Conservation (phyloP, 108 stramenopile species). For the Cyclostephanos invisitatus region DNA sequence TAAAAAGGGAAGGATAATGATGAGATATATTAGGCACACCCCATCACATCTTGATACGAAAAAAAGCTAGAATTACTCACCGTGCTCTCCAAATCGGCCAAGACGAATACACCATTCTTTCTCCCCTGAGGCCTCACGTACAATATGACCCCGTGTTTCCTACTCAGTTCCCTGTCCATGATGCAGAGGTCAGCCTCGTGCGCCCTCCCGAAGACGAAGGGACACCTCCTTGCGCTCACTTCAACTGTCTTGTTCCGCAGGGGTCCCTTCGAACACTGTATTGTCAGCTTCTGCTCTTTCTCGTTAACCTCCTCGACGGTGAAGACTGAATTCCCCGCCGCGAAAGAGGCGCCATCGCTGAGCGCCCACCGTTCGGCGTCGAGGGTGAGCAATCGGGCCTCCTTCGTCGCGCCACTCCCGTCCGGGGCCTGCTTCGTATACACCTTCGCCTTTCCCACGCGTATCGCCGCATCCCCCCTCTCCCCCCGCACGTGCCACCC, state of each 20-base stretch:
- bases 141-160: conserved; percentile 84
- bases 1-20: background rate
- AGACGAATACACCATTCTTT: conserved; percentile 66
- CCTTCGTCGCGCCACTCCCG: conserved; percentile 52
- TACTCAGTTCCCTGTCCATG: conserved; percentile 88
- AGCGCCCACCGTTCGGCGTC: conserved; percentile 89
- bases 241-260: conserved; percentile 87
- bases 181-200: conserved; percentile 91
- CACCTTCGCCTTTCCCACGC: conserved; percentile 87
- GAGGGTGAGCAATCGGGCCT: conserved; percentile 76
- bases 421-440: conserved; percentile 45
- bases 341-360: conserved; percentile 83
- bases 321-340: conserved; percentile 89
- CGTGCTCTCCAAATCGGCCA: conserved; percentile 88
- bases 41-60: background rate
- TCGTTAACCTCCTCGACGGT: conserved; percentile 86
- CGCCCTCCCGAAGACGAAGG: conserved; percentile 88
- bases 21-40: background rate
- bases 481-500: conserved; percentile 89
- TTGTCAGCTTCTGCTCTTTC: conserved; percentile 78
- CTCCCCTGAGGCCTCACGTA: conserved; percentile 57
- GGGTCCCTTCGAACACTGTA: conserved; percentile 89
- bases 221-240: conserved; percentile 70
- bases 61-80: conserved; percentile 57
- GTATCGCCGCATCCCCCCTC: conserved; percentile 85